Evolutionary conservation across 177 flowering plant genomes (phyloP).

Genomic region (Vitis hybrid): DNA sequence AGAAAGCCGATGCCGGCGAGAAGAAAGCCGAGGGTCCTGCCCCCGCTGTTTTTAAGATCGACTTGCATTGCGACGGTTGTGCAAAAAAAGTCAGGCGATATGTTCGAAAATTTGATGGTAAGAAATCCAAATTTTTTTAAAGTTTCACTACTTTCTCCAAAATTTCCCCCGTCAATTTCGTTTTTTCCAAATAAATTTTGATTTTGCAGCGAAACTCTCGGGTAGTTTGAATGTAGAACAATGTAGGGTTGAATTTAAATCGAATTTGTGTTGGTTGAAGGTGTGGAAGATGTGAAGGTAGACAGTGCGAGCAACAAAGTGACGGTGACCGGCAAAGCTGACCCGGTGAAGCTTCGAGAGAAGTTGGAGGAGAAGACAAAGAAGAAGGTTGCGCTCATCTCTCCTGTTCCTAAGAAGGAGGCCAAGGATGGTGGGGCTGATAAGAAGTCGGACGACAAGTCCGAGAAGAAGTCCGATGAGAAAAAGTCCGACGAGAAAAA

Average conservation of each 20-base stretch:
- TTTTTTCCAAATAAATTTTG: not conserved
- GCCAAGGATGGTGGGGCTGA: constrained; percentile 20
- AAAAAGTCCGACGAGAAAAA: constrained; percentile 21
- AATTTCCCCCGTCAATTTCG: not conserved
- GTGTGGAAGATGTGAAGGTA: constrained; percentile 55
- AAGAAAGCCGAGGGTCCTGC: constrained; percentile 32
- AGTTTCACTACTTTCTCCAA: not conserved
- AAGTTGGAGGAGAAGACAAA: constrained; percentile 52
- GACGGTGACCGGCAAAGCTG: constrained; percentile 61
- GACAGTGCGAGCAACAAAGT: constrained; percentile 48
- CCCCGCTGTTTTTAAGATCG: constrained; percentile 52
- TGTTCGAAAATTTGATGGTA: constrained; percentile 46
- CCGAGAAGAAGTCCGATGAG: constrained; percentile 19
- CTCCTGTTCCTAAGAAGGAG: constrained; percentile 62
- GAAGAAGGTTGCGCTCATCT: constrained; percentile 71
- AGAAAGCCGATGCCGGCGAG: constrained; percentile 32
- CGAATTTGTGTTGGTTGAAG: constrained; percentile 28
- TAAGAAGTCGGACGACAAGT: constrained; percentile 18
- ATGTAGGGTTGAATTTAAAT: not conserved
- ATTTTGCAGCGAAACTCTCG: too few species aligned
- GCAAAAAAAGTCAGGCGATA: constrained; percentile 44
- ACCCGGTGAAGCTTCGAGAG: constrained; percentile 46
- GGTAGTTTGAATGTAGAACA: too few species aligned
- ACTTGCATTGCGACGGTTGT: constrained; percentile 79
- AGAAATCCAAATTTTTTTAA: not conserved